Evolutionary conservation across 371 early-diverging fungal species (phyloP).

Genomic region (Zopfochytrium polystomum): DNA sequence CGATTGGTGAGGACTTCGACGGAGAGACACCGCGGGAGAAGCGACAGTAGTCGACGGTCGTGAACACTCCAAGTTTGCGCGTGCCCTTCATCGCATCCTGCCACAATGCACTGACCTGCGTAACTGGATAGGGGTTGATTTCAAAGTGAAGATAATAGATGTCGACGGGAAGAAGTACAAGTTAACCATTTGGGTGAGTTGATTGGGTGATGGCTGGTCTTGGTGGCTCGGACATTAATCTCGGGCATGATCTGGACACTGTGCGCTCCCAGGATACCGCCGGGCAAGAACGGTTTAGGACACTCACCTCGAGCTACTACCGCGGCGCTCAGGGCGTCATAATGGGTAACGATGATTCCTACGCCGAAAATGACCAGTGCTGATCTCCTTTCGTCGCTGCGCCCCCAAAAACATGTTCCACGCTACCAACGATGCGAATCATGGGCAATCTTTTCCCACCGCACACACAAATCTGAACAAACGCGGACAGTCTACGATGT

Average conservation of each 20-base stretch:
- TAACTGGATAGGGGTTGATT: slow-evolving; percentile 88
- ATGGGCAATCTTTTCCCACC: slow-evolving; percentile 24
- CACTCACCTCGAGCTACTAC: slow-evolving; percentile 98
- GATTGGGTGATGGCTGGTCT: not conserved
- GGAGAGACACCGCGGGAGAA: too few species aligned
- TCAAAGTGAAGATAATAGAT: slow-evolving; percentile 94
- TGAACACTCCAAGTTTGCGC: not conserved
- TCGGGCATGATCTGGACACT: not conserved
- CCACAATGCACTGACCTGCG: not conserved
- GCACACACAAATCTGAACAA: not conserved
- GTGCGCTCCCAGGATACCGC: slow-evolving; percentile 93
- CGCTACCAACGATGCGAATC: too few species aligned
- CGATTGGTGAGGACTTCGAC: slow-evolving; percentile 70
- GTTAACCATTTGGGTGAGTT: slow-evolving; percentile 92
- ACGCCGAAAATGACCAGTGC: not conserved
- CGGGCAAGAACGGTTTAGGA: slow-evolving; percentile 99
- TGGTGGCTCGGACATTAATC: not conserved
- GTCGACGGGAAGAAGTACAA: slow-evolving; percentile 92
- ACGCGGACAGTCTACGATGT: slow-evolving; percentile 88
- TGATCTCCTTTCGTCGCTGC: too few species aligned
- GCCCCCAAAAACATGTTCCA: too few species aligned
- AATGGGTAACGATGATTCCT: slow-evolving; percentile 59
- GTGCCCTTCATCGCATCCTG: not conserved
- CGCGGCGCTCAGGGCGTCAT: slow-evolving; percentile 99
- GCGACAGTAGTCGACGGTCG: too few species aligned